Conservation (phyloP, 257 asterid genomes). For the Avicennia marina region DNA sequence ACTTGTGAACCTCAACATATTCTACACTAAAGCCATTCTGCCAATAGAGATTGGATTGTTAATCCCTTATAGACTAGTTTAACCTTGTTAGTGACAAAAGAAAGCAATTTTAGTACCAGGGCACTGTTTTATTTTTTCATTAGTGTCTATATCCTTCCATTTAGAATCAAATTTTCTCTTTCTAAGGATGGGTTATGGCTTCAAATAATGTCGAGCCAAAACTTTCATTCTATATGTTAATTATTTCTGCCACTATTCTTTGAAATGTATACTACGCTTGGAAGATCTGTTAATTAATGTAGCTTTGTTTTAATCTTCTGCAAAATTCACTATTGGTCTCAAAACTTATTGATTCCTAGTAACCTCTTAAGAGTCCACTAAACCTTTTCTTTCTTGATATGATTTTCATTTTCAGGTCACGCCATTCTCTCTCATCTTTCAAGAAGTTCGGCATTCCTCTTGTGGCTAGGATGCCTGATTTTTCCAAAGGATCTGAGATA, state of each 20-base stretch:
- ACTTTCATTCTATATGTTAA: not conserved
- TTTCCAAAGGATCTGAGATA: conserved; percentile 48
- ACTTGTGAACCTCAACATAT: not conserved
- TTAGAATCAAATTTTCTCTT: not conserved
- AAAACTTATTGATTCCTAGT: not conserved
- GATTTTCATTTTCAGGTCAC: conserved; percentile 33
- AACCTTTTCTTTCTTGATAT: not conserved
- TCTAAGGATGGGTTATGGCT: not conserved
- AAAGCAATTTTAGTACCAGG: not conserved
- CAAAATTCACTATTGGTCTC: not conserved
- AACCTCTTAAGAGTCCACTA: not conserved
- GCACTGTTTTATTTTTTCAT: not conserved
- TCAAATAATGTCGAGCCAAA: not conserved
- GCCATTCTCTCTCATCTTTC: conserved; percentile 2
- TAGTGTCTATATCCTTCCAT: not conserved
- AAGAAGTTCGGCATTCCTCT: conserved; percentile 63
- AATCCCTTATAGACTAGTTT: not conserved
- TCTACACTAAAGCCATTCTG: not conserved
- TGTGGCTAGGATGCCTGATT: conserved; percentile 44
- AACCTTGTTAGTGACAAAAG: not conserved
- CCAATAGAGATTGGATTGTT: not conserved
- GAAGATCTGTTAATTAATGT: not conserved
- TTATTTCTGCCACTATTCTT: not conserved
- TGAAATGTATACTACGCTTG: not conserved
- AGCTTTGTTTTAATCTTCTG: not conserved